Conservation (phyloP, 108 stramenopile species). For the Pseudonitzschia multiseries region DNA sequence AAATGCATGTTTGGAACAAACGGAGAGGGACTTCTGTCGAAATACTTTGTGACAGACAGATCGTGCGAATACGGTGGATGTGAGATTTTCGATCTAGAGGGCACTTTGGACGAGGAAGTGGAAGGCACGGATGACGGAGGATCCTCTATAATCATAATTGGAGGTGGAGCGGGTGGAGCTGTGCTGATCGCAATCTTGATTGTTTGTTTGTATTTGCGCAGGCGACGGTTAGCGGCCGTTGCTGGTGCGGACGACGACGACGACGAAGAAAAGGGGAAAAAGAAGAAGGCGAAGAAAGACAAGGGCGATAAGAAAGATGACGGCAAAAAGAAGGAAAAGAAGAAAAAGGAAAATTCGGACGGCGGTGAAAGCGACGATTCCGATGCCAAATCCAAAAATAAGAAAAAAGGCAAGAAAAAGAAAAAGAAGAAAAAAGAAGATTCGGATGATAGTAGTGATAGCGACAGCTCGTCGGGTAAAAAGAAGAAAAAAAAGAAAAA, state of each 20-base stretch:
- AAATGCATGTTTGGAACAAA: not conserved
- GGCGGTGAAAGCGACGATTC: not conserved
- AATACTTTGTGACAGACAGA: not conserved
- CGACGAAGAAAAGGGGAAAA: not conserved
- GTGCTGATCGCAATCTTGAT: not conserved
- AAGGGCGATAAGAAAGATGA: not conserved
- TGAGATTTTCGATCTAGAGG: not conserved
- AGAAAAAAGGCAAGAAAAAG: not conserved
- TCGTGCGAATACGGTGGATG: constrained; percentile 2
- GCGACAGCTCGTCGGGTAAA: not conserved
- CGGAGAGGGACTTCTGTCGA: not conserved
- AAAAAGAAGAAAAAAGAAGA: constrained; percentile 1
- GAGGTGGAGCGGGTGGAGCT: not conserved
- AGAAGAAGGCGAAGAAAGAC: constrained; percentile 6
- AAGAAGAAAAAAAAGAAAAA: constrained; percentile 7
- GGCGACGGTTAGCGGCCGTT: not conserved
- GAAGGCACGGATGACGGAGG: not conserved
- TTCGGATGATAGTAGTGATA: constrained; percentile 2
- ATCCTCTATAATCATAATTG: not conserved
- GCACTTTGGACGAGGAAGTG: not conserved
- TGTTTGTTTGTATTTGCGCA: not conserved
- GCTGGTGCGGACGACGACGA: not conserved
- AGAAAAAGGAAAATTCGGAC: not conserved
- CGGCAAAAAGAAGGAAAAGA: not conserved
- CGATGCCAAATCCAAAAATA: constrained; percentile 1